Evolutionary conservation across 306 rosid genomes (phyloP), one percentile per base, ranked within the genome.

Genomic region (Mucuna pruriens): DNA sequence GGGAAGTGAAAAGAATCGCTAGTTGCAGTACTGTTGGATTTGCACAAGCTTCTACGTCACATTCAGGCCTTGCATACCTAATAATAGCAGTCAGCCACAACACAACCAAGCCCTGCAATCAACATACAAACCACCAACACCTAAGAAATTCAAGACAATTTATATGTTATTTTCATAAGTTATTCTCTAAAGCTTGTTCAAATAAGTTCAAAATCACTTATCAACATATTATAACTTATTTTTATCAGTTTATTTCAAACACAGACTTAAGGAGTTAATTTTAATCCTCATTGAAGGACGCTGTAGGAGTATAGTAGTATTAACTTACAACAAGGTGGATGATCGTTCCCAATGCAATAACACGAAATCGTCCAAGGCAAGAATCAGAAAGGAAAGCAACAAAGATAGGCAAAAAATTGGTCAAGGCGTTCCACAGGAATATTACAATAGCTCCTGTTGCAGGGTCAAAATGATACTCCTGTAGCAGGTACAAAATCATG

Each of bases 301-400:
- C 38, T 6, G 12, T 22, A 49, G 49, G 76, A 69, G 13, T 42
- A 4, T 71, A 36, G 63, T 29, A 29, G 31, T 45, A n/a, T 44
- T 12, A 61, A n/a, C 87, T 89, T 85, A 92, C 97, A 22, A 85
- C 55, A 48, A 92, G 89, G 58, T 87, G 68, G 29, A 82, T 12
- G 70, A 92, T 5, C 9, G 77, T 74, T 68, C 85, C 94, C 11
- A 52, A 77, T 22, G 89, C 78, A 57, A 94, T 89, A 39, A 86
- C 88, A 40, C 80, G 90, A 82, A 89, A 94, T 51, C 95, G 83
- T 52, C 97, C 95, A 12, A 90, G 82, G 84, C 45, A 68, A 75
- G 94, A 86, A 89, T 91, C 95, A 34, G 98, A 85, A 48, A 94
- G 85, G 78, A 90, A 89, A 85, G 98, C 98, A 17, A 95, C 94